Percentiles rank a stretch among this genome's conserved stretches.
phyloP scores from a whole-genome alignment of 129 eudicot species.

The Escallonia herrerae region DNA sequence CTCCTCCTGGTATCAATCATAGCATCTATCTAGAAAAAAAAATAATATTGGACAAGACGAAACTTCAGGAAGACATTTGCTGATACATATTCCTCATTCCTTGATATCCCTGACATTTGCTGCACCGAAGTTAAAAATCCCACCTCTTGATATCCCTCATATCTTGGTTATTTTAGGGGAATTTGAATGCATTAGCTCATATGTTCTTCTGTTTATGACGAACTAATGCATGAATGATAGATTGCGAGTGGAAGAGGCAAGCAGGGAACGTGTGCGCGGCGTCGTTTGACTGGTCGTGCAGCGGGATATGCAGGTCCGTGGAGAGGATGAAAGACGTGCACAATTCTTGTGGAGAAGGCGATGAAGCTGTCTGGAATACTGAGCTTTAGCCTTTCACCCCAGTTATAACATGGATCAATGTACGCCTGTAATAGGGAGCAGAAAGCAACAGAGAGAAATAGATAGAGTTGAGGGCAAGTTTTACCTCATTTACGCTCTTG shows the following conservation, averaged over 20 bases:
- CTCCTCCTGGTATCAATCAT: constrained; percentile 37
- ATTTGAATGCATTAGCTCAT: background rate
- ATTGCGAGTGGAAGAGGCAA: constrained; percentile 56
- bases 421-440: no score
- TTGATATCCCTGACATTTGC: no score
- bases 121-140: no score
- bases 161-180: background rate
- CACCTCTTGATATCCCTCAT: no score
- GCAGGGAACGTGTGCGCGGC: constrained; percentile 59
- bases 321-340: constrained; percentile 62
- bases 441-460: no score
- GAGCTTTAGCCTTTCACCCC: constrained; percentile 21
- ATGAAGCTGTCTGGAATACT: constrained; percentile 57
- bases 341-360: constrained; percentile 61
- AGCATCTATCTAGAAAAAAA: no score
- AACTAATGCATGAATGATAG: constrained; percentile 11
- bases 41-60: no score
- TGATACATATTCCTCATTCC: no score
- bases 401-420: background rate
- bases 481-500: no score
- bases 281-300: constrained; percentile 67
- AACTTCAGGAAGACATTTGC: no score
- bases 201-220: background rate
- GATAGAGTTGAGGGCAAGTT: no score
- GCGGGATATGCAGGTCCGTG: constrained; percentile 70